Base-by-base conservation (phyloP, 257 asterid genomes). In the Voacanga thouarsii region DNA sequence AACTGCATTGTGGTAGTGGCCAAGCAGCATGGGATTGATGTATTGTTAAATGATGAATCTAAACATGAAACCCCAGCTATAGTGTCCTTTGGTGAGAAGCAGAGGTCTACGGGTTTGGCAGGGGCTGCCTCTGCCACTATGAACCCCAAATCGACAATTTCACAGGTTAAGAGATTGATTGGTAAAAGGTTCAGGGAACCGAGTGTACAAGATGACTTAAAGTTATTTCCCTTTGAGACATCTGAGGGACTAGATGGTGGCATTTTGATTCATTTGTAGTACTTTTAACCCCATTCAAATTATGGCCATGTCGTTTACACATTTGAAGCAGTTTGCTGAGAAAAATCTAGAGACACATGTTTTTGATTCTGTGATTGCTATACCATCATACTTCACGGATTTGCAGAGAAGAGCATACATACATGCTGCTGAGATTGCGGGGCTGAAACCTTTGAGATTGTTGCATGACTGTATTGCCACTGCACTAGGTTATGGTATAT, bases 71-170 rank as follows among this genome's bases (percentile, higher is more conserved):
- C 90, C n/a, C 96, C 97, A 0, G 80, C 97, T 0, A 87, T 94
- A 82, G 93, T 92, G 74, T 91, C 98, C n/a, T 92, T 94, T 76
- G 97, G 98, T 26, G 97, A n/a, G n/a, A n/a, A n/a, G n/a, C n/a
- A n/a, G n/a, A n/a, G n/a, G n/a, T n/a, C n/a, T n/a, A n/a, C n/a
- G n/a, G n/a, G n/a, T n/a, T n/a, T n/a, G n/a, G n/a, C n/a, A n/a
- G n/a, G n/a, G n/a, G n/a, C n/a, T n/a, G n/a, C n/a, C n/a, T n/a
- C n/a, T n/a, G n/a, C n/a, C n/a, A n/a, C n/a, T n/a, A n/a, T n/a
- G n/a, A n/a, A n/a, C n/a, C n/a, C n/a, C n/a, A n/a, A n/a, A n/a
- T n/a, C n/a, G n/a, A n/a, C n/a, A n/a, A n/a, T n/a, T n/a, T n/a
- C n/a, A n/a, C n/a, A n/a, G n/a, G n/a, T n/a, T n/a, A n/a, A n/a